Evolutionary conservation across 495 filamentous ascomycete species (phyloP), one percentile per base, ranked within the genome.

Genomic region (Podospora tetraspora): DNA sequence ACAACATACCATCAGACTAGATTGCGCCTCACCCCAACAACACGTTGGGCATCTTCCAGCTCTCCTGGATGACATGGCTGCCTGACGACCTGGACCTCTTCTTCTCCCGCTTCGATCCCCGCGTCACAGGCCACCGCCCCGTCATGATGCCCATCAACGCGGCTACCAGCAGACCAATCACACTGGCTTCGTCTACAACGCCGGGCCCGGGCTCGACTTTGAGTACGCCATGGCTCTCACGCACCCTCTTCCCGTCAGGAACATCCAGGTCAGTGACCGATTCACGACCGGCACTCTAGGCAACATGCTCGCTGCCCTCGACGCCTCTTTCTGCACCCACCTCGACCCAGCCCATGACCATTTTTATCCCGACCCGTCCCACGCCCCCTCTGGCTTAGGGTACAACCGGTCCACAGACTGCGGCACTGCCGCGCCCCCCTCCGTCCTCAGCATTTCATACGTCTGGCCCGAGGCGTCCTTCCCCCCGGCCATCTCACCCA

Each of bases 381-480:
- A 0, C 8, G 0, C 10, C 59, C 23, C 6, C 23, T 13, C 16
- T 2, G 23, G 23, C 24, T 30, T 9, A 30, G 29, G 29, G 29
- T 30, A 30, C 29, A 30, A 30, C 29, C 29, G 9, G 29, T 30
- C 29, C 29, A 30, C 23, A 23, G 59, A 61, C 1, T 61, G 59
- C 23, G 59, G 59, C 23, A 25, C 22, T 0, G 10, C 2, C 59
- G 16, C 7, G 0, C 59, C 59, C 6, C 59, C 59, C 22, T 3
- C 7, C 8, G 59, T 61, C 7, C 24, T 61, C 59, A 12, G 24
- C 22, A 61, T 61, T 19, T 11, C 22, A 0, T 27, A 27, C 59
- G 59, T 19, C 22, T 25, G 59, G 22, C 10, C 10, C 57, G 77
- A 79, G 65, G 67, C 67, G n/a, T 65, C 70, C 52, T 68, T 74